A percentile compares a stretch with the other conserved stretches of the same genome.
These are phyloP conservation scores for Hypericum androsaemum DNA, from an alignment of 345 rosid genomes.

Conservation along the genomic window DNA sequence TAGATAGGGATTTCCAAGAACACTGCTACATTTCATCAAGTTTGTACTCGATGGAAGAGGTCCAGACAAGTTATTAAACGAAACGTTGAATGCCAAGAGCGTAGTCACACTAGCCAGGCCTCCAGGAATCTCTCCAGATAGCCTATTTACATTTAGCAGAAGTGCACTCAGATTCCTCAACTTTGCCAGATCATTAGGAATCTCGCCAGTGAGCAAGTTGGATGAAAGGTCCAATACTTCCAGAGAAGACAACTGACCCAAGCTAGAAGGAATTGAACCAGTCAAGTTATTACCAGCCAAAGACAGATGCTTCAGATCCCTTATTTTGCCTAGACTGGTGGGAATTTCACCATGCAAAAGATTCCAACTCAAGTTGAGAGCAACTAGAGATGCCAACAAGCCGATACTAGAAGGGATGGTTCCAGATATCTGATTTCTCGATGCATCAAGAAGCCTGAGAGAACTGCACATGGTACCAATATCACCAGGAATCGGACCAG, in stretches of 20 bases:
- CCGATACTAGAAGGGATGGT: slow-evolving; percentile 34
- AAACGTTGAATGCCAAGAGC: slow-evolving; percentile 45
- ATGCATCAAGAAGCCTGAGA: slow-evolving; percentile 37
- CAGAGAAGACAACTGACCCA: slow-evolving; percentile 33
- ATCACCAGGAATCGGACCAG: slow-evolving; percentile 36
- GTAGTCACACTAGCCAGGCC: slow-evolving; percentile 34
- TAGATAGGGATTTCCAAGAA: slow-evolving; percentile 46
- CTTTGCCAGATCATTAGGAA: slow-evolving; percentile 34
- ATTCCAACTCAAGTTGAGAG: slow-evolving; percentile 45
- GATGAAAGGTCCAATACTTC: slow-evolving; percentile 49
- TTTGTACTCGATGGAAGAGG: slow-evolving; percentile 36
- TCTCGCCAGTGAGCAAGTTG: slow-evolving; percentile 45
- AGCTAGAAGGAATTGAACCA: slow-evolving; percentile 41
- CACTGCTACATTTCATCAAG: slow-evolving; percentile 34
- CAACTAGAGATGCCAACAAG: slow-evolving; percentile 30
- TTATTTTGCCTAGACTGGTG: slow-evolving; percentile 23
- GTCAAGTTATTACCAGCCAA: slow-evolving; percentile 44
- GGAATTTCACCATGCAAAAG: slow-evolving; percentile 42
- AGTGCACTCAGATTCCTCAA: slow-evolving; percentile 41
- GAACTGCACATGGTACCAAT: slow-evolving; percentile 40
- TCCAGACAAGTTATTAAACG: slow-evolving; percentile 58
- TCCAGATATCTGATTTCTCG: slow-evolving; percentile 42
- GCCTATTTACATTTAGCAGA: slow-evolving; percentile 46
- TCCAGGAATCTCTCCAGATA: slow-evolving; percentile 48
- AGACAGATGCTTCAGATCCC: slow-evolving; percentile 35